Base-by-base conservation (phyloP, 805 yeast species). In the Yarrowia yakushimensis region DNA sequence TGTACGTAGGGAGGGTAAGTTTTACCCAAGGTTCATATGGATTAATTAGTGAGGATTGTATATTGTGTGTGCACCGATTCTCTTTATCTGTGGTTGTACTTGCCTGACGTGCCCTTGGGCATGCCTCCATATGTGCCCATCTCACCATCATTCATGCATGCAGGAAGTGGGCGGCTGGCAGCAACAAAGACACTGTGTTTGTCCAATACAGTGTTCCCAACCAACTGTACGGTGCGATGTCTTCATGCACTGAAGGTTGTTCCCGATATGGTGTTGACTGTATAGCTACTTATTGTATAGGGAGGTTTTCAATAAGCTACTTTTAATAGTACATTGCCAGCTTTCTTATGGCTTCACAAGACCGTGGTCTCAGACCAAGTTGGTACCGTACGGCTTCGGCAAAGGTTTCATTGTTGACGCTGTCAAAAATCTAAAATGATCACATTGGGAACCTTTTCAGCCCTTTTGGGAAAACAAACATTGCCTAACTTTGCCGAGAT, bases 141-240 rank as follows among this genome's bases (percentile, higher is more conserved):
- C 57, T 23, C 43, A n/a, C 59, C 42, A 48, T 33, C 23, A 13
- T 23, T 52, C 59, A 52, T 52, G 59, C 59, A 52, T 52, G 59
- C 59, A 52, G 43, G 59, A 34, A 52, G 42, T 27, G 43, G 59
- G 59, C 42, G 59, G 59, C 59, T 52, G 59, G 59, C 33, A 48
- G 55, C 55, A 48, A 48, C 55, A 48, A 48, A 48, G 55, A 48
- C 55, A 48, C 39, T 39, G 55, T 31, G 39, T 48, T 31, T 22
- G 39, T 31, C 39, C 55, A 33, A 48, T 48, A 48, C 55, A 48
- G 55, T 33, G 55, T 46, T 10, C 52, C 52, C 52, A 36, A 20
- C 52, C 36, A 45, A 9, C 36, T 28, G 34, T 45, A 45, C 52
- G 25, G 52, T 28, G 36, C 30, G 36, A 30, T 45, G 52, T 28